Evolutionary conservation across 169 alveolate genomes (phyloP).

Genomic region (Prorocentrum cordatum): DNA sequence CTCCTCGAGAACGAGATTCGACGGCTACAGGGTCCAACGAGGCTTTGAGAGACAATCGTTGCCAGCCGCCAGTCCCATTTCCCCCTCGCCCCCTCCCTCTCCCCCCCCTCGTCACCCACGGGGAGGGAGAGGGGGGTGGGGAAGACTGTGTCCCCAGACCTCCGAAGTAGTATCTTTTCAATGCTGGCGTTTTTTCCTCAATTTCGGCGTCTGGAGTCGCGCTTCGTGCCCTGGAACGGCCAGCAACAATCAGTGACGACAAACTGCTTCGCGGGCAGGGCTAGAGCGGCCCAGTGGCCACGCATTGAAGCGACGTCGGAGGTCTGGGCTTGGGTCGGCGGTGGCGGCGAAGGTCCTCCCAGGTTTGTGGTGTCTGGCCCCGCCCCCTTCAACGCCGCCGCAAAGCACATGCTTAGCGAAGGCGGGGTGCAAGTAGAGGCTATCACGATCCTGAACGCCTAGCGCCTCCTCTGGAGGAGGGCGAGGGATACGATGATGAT

Average conservation of each 20-base stretch:
- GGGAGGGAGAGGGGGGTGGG: too few relatives aligned
- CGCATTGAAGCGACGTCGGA: background rate
- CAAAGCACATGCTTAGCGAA: background rate
- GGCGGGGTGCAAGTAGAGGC: background rate
- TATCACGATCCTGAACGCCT: background rate
- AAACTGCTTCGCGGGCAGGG: background rate
- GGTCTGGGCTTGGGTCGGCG: background rate
- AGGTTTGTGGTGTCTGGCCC: constrained; percentile 7
- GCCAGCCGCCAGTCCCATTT: background rate
- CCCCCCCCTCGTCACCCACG: too few relatives aligned
- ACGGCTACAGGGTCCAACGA: background rate
- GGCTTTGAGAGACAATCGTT: background rate
- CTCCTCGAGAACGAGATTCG: background rate
- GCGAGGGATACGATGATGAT: too few relatives aligned
- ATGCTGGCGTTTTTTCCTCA: background rate
- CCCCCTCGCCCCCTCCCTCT: too few relatives aligned
- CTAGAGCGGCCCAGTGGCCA: background rate
- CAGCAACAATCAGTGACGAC: background rate
- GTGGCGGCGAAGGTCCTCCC: background rate
- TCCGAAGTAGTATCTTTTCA: too few relatives aligned
- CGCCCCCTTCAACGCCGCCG: background rate
- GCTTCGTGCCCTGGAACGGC: background rate
- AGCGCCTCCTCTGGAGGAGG: too few relatives aligned
- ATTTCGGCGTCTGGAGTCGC: background rate
- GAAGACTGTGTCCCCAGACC: too few relatives aligned